Conservation (phyloP, 2,329 filamentous ascomycete genomes). For the Pestalotiopsis sp. region DNA sequence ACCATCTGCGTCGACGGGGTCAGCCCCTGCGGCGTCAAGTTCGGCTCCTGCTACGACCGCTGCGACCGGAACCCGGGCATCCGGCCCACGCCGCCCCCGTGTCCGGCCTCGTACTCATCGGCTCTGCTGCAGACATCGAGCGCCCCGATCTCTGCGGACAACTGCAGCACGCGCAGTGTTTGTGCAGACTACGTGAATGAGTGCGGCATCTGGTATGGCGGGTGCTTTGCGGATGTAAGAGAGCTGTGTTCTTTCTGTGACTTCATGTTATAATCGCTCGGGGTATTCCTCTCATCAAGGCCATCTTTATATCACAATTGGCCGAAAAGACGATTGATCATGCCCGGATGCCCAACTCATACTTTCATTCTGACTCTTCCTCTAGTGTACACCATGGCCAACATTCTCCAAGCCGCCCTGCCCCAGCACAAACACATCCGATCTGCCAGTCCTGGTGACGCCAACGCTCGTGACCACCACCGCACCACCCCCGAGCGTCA, state of each 20-base stretch:
- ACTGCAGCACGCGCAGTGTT: slow-evolving; percentile 17
- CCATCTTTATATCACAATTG: too few relatives aligned
- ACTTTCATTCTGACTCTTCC: neutral
- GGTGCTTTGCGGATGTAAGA: slow-evolving; percentile 13
- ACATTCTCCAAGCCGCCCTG: slow-evolving; percentile 21
- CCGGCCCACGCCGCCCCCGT: neutral
- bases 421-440: slow-evolving; percentile 1
- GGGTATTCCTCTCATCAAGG: too few relatives aligned
- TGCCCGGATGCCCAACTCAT: neutral
- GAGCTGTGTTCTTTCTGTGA: neutral
- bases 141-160: neutral
- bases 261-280: neutral
- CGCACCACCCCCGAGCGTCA: neutral
- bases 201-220: slow-evolving; percentile 22
- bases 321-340: too few relatives aligned
- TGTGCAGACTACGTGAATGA: slow-evolving; percentile 24
- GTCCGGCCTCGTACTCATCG: neutral
- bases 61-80: neutral
- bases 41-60: neutral
- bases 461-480: neutral
- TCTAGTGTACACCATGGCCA: slow-evolving; percentile 22
- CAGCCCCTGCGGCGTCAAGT: neutral
- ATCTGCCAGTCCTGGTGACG: neutral
- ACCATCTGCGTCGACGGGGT: neutral
- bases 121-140: neutral